Evolutionary conservation across 768 basidiomycete species (phyloP).

Genomic region (Gloeophyllum trabeum): DNA sequence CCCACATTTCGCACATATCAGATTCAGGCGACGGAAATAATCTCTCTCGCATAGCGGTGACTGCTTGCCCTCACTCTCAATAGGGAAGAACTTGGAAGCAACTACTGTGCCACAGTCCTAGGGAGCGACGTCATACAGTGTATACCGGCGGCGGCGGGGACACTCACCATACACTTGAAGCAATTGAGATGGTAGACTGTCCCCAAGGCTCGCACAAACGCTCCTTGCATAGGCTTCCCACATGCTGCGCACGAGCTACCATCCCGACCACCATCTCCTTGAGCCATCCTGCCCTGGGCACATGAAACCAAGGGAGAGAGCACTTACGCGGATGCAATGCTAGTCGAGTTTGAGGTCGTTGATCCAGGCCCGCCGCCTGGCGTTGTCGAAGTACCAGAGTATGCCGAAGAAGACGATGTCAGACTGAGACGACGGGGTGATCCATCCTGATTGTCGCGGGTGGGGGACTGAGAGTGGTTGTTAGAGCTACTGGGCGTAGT

Average conservation of each 20-base stretch:
- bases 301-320: conserved; percentile 4
- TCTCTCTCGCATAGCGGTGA: conserved; percentile 97
- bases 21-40: conserved; percentile 90
- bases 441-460: conserved; percentile 24
- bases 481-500: conserved; percentile 42
- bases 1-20: conserved; percentile 94
- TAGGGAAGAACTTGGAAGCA: conserved; percentile 97
- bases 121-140: conserved; percentile 7
- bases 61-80: conserved; percentile 87
- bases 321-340: conserved; percentile 50
- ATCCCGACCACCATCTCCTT: neutral
- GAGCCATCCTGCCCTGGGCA: neutral
- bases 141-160: conserved; percentile 5
- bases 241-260: conserved; percentile 49
- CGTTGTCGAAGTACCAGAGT: conserved; percentile 42
- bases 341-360: conserved; percentile 44
- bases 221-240: conserved; percentile 80
- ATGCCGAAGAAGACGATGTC: conserved; percentile 39
- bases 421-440: conserved; percentile 3
- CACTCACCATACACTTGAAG: conserved; percentile 90
- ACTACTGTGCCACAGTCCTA: conserved; percentile 96
- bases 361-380: conserved; percentile 31
- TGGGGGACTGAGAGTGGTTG: conserved; percentile 30
- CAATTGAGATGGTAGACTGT: conserved; percentile 95
- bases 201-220: conserved; percentile 90